These are phyloP conservation scores for Acanthochlamys bracteata DNA, from an alignment of 106 monocot species.

Conservation along the genomic window DNA sequence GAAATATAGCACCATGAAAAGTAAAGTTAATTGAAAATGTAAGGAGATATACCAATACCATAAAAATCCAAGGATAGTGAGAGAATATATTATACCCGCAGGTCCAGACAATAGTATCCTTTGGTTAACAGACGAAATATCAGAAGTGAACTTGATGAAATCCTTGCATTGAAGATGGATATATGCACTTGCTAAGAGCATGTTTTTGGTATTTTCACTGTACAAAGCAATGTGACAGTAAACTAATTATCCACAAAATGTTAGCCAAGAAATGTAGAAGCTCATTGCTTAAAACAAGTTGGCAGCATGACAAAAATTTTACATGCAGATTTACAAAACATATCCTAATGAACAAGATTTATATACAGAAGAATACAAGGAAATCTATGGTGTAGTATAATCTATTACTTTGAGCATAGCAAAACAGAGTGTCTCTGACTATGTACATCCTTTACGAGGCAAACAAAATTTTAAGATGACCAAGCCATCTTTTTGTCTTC, in stretches of 20 bases:
- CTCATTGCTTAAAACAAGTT: no score
- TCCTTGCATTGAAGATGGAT: constrained; percentile 87
- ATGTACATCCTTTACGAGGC: no score
- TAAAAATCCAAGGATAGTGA: neutral
- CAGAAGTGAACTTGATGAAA: constrained; percentile 54
- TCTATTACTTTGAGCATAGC: no score
- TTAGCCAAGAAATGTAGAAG: neutral
- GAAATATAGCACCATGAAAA: constrained; percentile 8
- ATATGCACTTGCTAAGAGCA: constrained; percentile 67
- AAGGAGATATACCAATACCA: constrained; percentile 5
- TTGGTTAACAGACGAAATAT: constrained; percentile 66
- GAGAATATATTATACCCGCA: constrained; percentile 32
- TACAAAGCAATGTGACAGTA: neutral
- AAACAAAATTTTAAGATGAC: no score
- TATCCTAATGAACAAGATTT: no score
- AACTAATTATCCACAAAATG: neutral
- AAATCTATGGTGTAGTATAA: no score
- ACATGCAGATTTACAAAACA: no score
- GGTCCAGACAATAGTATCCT: constrained; percentile 84
- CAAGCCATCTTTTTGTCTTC: no score
- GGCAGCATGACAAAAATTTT: no score
- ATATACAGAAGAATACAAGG: no score
- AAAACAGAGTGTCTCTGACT: no score
- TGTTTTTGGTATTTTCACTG: constrained; percentile 82
- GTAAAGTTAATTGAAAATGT: neutral